These are phyloP conservation scores for Amaranthus tricolor DNA, from an alignment of 179 eudicot genomes.

Conservation along the genomic window DNA sequence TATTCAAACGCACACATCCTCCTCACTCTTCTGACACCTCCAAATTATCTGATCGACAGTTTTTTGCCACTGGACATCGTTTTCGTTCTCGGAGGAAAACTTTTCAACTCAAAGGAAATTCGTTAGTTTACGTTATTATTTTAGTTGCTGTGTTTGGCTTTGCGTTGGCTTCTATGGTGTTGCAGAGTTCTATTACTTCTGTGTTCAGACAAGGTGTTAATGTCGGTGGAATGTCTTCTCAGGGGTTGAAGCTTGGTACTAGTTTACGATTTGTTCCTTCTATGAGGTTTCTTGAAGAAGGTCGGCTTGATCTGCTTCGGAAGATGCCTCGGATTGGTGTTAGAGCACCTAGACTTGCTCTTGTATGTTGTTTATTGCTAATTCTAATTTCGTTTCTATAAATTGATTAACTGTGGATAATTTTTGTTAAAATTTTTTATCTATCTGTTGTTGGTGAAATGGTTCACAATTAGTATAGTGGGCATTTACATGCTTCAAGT, in stretches of 20 bases:
- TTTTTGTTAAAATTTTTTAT: too few relatives aligned
- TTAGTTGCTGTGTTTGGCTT: slow-evolving; percentile 60
- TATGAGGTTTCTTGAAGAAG: slow-evolving; percentile 27
- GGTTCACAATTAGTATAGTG: too few relatives aligned
- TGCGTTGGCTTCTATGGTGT: slow-evolving; percentile 66
- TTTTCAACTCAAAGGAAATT: slow-evolving; percentile 46
- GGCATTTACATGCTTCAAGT: too few relatives aligned
- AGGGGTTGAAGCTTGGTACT: slow-evolving; percentile 54
- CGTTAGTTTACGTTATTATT: slow-evolving; percentile 49
- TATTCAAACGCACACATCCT: slow-evolving; percentile 58
- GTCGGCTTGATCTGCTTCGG: slow-evolving; percentile 48
- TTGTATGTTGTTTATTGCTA: slow-evolving; percentile 48
- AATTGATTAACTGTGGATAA: not conserved
- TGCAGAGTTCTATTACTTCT: slow-evolving; percentile 75
- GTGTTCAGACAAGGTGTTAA: slow-evolving; percentile 46
- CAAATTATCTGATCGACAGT: slow-evolving; percentile 45
- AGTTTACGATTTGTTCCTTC: slow-evolving; percentile 56
- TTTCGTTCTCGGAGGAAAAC: slow-evolving; percentile 40
- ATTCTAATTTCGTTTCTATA: not conserved
- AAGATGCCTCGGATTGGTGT: slow-evolving; percentile 48
- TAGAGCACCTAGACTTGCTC: slow-evolving; percentile 63
- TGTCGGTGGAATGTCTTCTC: slow-evolving; percentile 31
- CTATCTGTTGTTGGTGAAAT: too few relatives aligned
- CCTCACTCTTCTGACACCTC: slow-evolving; percentile 24
- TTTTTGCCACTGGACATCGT: slow-evolving; percentile 32